Conservation (phyloP, 2,329 filamentous ascomycete species). For the Pestalotiopsis sp. region DNA sequence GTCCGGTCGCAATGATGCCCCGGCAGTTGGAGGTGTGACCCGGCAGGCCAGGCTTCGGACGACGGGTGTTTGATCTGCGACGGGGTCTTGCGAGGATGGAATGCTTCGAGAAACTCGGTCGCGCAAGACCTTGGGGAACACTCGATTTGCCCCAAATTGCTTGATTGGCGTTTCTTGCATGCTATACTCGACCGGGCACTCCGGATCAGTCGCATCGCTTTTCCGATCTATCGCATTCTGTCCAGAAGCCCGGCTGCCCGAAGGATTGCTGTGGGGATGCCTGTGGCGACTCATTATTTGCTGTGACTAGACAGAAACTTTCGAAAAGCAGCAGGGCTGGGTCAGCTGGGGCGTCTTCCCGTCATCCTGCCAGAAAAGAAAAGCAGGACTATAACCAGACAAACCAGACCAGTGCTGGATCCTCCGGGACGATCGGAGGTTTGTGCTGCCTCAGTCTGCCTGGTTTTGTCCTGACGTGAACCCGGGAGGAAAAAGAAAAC, state of each 20-base stretch:
- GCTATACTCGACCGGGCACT: neutral
- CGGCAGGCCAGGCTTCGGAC: neutral
- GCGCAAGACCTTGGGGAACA: neutral
- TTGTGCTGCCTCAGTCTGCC: neutral
- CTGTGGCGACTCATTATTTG: neutral
- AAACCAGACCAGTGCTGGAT: neutral
- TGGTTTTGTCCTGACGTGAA: neutral
- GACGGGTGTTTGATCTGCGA: neutral
- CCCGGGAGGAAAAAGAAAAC: neutral
- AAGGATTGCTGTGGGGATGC: neutral
- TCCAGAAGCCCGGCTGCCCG: neutral
- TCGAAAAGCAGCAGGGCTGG: neutral
- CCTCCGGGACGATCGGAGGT: neutral
- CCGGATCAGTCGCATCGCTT: neutral
- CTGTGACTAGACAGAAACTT: neutral
- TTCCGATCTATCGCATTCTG: neutral
- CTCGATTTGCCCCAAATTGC: neutral
- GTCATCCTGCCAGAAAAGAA: neutral
- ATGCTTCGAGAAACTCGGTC: neutral
- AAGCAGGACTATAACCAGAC: neutral
- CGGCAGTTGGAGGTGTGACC: neutral
- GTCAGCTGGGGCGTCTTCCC: neutral
- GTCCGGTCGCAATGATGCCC: neutral
- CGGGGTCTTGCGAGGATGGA: neutral
- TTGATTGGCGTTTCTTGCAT: neutral